Evolutionary conservation across 1,139 yeast genomes (phyloP).

Genomic region (Arxiozyma bovina): DNA sequence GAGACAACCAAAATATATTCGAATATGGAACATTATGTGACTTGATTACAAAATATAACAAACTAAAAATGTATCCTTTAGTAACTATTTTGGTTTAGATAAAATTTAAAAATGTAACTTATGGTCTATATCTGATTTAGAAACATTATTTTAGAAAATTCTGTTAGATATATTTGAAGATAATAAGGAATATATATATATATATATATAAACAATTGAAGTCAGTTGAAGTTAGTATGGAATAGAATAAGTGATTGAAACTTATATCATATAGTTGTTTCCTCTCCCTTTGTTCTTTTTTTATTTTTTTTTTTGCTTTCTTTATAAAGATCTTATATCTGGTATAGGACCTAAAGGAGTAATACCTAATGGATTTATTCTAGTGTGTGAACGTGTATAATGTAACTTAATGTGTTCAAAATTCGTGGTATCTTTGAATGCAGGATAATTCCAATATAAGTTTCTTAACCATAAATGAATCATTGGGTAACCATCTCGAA

Average conservation of each 20-base stretch:
- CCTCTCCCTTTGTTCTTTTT: not conserved
- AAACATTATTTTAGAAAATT: not conserved
- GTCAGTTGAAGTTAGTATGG: not conserved
- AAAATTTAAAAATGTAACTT: too few species aligned
- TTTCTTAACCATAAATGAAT: constrained; percentile 73
- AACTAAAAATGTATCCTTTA: too few species aligned
- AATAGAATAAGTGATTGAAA: not conserved
- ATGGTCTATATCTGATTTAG: not conserved
- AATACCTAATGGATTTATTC: constrained; percentile 72
- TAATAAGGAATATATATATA: not conserved
- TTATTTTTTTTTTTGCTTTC: too few species aligned
- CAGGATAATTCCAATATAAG: constrained; percentile 76
- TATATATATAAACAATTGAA: not conserved
- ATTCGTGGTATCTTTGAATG: constrained; percentile 69
- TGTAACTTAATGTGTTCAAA: constrained; percentile 86
- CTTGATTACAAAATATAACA: too few species aligned
- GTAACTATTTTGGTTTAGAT: too few species aligned
- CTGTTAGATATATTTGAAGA: too few species aligned
- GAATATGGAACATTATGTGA: not conserved
- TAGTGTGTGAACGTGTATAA: constrained; percentile 69
- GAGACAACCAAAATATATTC: not conserved
- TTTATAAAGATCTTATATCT: constrained; percentile 36
- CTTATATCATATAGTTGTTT: too few species aligned
- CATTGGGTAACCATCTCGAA: constrained; percentile 71
- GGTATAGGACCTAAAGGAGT: constrained; percentile 90